Conservation (phyloP, 768 basidiomycete genomes). For the Suillus occidentalis region DNA sequence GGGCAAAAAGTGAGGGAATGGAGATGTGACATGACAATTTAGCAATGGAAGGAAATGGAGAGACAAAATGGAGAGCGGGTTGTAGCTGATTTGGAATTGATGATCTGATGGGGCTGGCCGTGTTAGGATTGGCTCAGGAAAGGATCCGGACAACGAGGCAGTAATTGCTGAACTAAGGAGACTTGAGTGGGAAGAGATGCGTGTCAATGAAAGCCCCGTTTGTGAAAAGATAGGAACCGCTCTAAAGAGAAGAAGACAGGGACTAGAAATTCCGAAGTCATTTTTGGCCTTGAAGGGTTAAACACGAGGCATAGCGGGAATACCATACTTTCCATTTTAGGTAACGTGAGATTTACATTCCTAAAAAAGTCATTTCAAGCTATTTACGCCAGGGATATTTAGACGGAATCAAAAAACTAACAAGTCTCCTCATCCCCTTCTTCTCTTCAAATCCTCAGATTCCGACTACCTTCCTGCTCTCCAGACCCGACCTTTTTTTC, state of each 20-base stretch:
- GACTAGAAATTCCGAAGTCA: conserved; percentile 30
- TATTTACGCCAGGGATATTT: conserved; percentile 28
- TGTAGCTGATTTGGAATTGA: conserved; percentile 4
- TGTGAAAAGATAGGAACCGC: conserved; percentile 13
- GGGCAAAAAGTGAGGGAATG: conserved; percentile 17
- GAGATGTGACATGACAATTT: conserved; percentile 6
- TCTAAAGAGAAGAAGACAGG: conserved; percentile 25
- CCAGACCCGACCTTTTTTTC: conserved; percentile 42
- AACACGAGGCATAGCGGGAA: conserved; percentile 32
- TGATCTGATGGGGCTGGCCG: conserved; percentile 11
- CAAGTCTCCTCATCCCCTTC: conserved; percentile 21
- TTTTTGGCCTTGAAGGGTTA: conserved; percentile 10
- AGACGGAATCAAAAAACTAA: conserved; percentile 29
- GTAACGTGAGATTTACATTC: conserved; percentile 3
- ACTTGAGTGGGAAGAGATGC: conserved; percentile 23
- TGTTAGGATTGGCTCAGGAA: conserved; percentile 14
- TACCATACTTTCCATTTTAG: conserved; percentile 20
- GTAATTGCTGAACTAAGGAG: conserved; percentile 6
- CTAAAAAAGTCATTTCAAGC: conserved; percentile 13
- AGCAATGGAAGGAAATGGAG: conserved; percentile 6
- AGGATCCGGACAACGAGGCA: conserved; percentile 12
- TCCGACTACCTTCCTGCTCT: conserved; percentile 37
- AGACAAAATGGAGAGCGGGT: conserved; percentile 6
- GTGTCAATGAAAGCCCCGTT: conserved; percentile 27
- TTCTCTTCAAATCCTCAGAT: conserved; percentile 18